These are phyloP conservation scores for Coniosporium tulheliwenetii DNA, from an alignment of 2,329 filamentous ascomycete genomes.

Conservation along the genomic window DNA sequence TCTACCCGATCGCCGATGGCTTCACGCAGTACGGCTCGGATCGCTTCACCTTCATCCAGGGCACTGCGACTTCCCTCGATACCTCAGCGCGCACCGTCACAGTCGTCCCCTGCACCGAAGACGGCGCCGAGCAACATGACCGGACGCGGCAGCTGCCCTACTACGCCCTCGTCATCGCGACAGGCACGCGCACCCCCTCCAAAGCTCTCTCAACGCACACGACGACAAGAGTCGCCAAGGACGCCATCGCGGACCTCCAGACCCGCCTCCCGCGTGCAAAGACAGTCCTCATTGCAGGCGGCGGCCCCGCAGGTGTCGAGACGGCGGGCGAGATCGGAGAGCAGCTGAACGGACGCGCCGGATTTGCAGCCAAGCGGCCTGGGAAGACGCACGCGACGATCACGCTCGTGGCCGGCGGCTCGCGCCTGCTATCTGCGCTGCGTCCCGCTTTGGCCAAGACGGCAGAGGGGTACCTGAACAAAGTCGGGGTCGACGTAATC, in stretches of 20 bases:
- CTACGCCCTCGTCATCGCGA: constrained; percentile 41
- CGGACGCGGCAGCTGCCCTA: constrained; percentile 14
- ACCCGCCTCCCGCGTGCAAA: constrained; percentile 19
- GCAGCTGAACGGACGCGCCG: constrained; percentile 20
- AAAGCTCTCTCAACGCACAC: constrained; percentile 28
- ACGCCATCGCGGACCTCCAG: constrained; percentile 14
- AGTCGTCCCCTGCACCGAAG: constrained; percentile 17
- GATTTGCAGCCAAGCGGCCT: constrained; percentile 19
- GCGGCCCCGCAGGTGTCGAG: constrained; percentile 21
- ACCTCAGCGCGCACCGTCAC: constrained; percentile 25
- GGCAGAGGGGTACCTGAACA: constrained; percentile 30
- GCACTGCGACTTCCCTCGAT: constrained; percentile 31
- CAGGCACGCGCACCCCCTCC: constrained; percentile 32
- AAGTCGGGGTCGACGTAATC: constrained; percentile 30
- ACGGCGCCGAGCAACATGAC: no score
- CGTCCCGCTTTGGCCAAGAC: constrained; percentile 20
- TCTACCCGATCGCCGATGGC: constrained; percentile 31
- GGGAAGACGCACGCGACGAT: constrained; percentile 23
- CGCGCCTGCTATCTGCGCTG: constrained; percentile 25
- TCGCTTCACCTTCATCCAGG: constrained; percentile 36
- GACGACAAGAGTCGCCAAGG: constrained; percentile 8
- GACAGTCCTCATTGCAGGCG: constrained; percentile 18
- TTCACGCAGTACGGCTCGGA: constrained; percentile 34
- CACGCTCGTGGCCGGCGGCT: constrained; percentile 26
- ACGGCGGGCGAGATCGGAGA: constrained; percentile 20